A percentile compares a stretch with the other conserved stretches of the same genome.
These are phyloP conservation scores for Macadamia tetraphylla DNA, from an alignment of 164 flowering plant species.

Conservation along the genomic window DNA sequence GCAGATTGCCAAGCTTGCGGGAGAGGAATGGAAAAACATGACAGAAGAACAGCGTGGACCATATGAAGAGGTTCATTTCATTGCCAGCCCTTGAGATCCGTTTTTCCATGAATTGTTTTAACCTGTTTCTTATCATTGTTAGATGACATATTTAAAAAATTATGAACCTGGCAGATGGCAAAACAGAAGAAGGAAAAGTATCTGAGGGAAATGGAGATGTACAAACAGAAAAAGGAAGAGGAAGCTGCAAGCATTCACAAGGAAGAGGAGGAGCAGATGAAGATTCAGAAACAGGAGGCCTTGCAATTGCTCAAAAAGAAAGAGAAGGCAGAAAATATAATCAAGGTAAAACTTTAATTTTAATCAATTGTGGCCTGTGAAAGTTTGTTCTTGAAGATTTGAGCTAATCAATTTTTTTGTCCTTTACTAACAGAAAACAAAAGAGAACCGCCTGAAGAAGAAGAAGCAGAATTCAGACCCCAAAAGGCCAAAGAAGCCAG, in stretches of 20 bases:
- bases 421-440: constrained; percentile 43
- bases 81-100: background rate
- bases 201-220: constrained; percentile 61
- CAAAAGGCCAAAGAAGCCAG: constrained; percentile 91
- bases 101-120: no score
- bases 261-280: constrained; percentile 75
- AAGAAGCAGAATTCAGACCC: constrained; percentile 59
- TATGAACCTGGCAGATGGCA: constrained; percentile 42
- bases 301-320: constrained; percentile 88
- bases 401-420: background rate
- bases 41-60: constrained; percentile 50
- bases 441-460: constrained; percentile 54
- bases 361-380: background rate
- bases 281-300: constrained; percentile 85
- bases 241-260: constrained; percentile 42
- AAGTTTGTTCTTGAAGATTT: background rate
- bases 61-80: constrained; percentile 58
- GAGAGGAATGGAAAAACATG: constrained; percentile 94
- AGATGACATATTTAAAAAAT: background rate
- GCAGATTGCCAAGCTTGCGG: constrained; percentile 60
- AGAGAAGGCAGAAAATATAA: constrained; percentile 74
- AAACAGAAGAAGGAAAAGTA: constrained; percentile 73
- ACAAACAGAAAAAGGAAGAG: constrained; percentile 69
- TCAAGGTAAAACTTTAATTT: constrained; percentile 43
- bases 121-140: background rate